Conservation (phyloP, 176 grass and related monocot species). For the Musa beccarii region DNA sequence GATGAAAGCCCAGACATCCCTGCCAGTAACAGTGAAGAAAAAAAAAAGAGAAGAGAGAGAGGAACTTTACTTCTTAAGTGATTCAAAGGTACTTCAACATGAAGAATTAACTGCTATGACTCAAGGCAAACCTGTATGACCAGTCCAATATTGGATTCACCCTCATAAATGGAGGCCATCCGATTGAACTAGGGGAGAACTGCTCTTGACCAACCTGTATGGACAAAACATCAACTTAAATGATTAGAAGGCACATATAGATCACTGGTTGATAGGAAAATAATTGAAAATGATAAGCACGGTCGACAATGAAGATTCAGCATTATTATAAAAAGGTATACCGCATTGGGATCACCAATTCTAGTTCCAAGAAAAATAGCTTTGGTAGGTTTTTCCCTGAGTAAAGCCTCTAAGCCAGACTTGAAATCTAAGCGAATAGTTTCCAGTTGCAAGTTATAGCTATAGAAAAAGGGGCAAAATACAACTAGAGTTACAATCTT, state of each 20-base stretch:
- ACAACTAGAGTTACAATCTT: background rate
- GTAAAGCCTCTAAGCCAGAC: slow-evolving; percentile 71
- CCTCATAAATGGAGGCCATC: slow-evolving; percentile 99
- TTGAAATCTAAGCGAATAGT: slow-evolving; percentile 89
- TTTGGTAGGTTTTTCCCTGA: slow-evolving; percentile 79
- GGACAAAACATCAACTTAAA: slow-evolving; percentile 22
- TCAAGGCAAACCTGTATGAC: slow-evolving; percentile 70
- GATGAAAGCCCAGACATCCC: slow-evolving; percentile 99
- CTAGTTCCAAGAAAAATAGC: slow-evolving; percentile 99
- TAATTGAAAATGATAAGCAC: background rate
- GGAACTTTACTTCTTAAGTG: background rate
- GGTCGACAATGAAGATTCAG: background rate
- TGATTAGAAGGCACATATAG: background rate
- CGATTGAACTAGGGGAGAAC: slow-evolving; percentile 91
- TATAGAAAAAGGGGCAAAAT: slow-evolving; percentile 28
- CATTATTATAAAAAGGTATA: slow-evolving; percentile 27
- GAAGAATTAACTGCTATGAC: background rate
- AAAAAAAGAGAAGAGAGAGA: background rate
- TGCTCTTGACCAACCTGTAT: slow-evolving; percentile 98
- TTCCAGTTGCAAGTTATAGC: slow-evolving; percentile 85
- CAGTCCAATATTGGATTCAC: slow-evolving; percentile 99
- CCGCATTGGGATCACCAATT: slow-evolving; percentile 98
- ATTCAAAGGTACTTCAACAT: slow-evolving; percentile 10
- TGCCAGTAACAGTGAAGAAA: slow-evolving; percentile 36
- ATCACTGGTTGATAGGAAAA: background rate